Base-by-base conservation (phyloP, 768 basidiomycete genomes). In the Pholiota molesta region DNA sequence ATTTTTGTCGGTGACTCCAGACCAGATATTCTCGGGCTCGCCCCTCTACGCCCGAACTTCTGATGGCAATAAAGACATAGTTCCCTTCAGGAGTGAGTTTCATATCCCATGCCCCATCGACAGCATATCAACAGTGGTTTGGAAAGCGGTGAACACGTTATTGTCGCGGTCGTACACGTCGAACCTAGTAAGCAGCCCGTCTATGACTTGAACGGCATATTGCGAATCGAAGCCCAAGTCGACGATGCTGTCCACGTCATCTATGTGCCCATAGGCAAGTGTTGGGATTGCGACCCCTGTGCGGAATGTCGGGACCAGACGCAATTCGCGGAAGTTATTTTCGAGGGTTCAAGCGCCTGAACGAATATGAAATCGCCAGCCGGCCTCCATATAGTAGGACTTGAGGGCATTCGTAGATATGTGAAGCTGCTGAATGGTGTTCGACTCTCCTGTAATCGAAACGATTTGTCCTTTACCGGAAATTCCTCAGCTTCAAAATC, bases 21-120 rank as follows among this genome's bases (percentile, higher is more conserved):
- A 60, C 62, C 62, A 63, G 47, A 63, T 53, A 42, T 63, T 63
- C 1, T 55, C 49, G 16, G 60, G 39, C 19, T 63, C 49, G 14
- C 62, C 62, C 4, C 49, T n/a, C 57, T n/a, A 53, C 59, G 13
- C 31, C 59, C 2, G 62, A 63, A 23, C 62, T 63, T 31, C 60
- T 63, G 17, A 51, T n/a, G 2, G 59, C 58, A 10, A 60, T 58
- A 13, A 60, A 52, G 13, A 63, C 49, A n/a, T 63, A 63, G 35
- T 57, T 56, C 10, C 58, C 59, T 9, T 57, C 49, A 2, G 42
- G 19, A 9, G 58, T 55, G n/a, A 63, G 49, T 23, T 52, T 55
- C 49, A 63, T 60, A 39, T 63, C 62, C 62, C 59, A 63, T 29
- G 23, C 47, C 23, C 33, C 47, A 33, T 51, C 52, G 2, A 49